Evolutionary conservation across 331 rosid species (phyloP).

Genomic region (Malus hybrid): DNA sequence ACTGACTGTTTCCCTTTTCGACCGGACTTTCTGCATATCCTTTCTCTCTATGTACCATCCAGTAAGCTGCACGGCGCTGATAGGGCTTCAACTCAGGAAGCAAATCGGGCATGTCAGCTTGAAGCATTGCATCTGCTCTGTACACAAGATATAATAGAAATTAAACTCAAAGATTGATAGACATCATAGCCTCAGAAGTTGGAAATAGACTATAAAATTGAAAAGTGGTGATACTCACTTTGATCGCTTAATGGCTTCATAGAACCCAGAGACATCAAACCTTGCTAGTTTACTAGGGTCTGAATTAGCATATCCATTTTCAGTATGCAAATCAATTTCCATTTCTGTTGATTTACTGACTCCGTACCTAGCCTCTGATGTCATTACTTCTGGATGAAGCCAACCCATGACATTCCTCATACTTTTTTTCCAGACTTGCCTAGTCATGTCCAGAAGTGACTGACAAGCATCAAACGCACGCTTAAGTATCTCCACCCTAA

Average conservation of each 20-base stretch:
- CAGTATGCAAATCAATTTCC: constrained; percentile 38
- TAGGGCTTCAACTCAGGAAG: constrained; percentile 88
- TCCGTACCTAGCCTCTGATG: constrained; percentile 70
- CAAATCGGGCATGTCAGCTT: constrained; percentile 64
- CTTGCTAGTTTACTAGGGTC: constrained; percentile 27
- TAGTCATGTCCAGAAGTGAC: constrained; percentile 63
- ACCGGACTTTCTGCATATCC: constrained; percentile 33
- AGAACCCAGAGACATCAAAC: constrained; percentile 70
- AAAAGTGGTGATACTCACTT: constrained; percentile 52
- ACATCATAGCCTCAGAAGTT: not conserved
- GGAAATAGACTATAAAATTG: constrained; percentile 7
- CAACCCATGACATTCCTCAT: constrained; percentile 82
- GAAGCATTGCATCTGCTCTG: constrained; percentile 71
- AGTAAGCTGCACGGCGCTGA: constrained; percentile 88
- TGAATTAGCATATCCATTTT: constrained; percentile 24
- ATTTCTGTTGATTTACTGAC: constrained; percentile 31
- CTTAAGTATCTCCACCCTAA: constrained; percentile 70
- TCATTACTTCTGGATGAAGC: constrained; percentile 83
- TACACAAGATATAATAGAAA: constrained; percentile 20
- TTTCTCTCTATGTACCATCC: constrained; percentile 91
- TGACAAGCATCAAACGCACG: constrained; percentile 66
- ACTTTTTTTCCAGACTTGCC: constrained; percentile 85
- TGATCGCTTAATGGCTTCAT: constrained; percentile 89
- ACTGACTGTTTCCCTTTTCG: constrained; percentile 36
- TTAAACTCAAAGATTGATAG: not conserved